Conservation (phyloP, 2,329 filamentous ascomycete genomes). For the Arachnopeziza araneosa region DNA sequence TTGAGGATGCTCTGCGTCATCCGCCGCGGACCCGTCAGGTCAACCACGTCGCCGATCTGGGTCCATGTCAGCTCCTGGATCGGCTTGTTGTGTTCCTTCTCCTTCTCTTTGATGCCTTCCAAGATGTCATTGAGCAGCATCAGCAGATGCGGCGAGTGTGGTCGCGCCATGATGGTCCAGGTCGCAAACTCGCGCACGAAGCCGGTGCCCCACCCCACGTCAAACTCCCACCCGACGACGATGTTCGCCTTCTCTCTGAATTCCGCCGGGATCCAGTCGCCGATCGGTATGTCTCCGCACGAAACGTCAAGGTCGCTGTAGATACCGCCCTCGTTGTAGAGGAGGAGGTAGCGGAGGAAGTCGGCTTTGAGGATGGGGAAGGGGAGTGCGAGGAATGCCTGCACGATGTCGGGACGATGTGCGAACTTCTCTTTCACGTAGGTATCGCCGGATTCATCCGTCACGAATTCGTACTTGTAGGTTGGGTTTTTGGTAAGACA, state of each 20-base stretch:
- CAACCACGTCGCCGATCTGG: too few relatives aligned
- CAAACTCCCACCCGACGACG: constrained; percentile 30
- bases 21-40: too few relatives aligned
- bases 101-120: too few relatives aligned
- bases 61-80: too few relatives aligned
- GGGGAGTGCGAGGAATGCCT: constrained; percentile 30
- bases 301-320: constrained; percentile 38
- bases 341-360: constrained; percentile 38
- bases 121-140: too few relatives aligned
- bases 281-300: constrained; percentile 30
- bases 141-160: constrained; percentile 7
- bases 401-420: constrained; percentile 34
- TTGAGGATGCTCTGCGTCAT: too few relatives aligned
- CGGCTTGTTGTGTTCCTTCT: too few relatives aligned
- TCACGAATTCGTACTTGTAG: constrained; percentile 25
- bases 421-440: constrained; percentile 32
- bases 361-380: constrained; percentile 38
- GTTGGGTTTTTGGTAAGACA: constrained; percentile 27
- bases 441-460: constrained; percentile 17
- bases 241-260: constrained; percentile 27
- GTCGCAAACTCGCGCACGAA: constrained; percentile 24
- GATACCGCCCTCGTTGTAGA: constrained; percentile 36
- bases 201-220: constrained; percentile 32
- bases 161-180: constrained; percentile 31
- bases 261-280: constrained; percentile 33